phyloP scores from a whole-genome alignment of 495 filamentous ascomycete genomes.

The Aspergillus indologenus region DNA sequence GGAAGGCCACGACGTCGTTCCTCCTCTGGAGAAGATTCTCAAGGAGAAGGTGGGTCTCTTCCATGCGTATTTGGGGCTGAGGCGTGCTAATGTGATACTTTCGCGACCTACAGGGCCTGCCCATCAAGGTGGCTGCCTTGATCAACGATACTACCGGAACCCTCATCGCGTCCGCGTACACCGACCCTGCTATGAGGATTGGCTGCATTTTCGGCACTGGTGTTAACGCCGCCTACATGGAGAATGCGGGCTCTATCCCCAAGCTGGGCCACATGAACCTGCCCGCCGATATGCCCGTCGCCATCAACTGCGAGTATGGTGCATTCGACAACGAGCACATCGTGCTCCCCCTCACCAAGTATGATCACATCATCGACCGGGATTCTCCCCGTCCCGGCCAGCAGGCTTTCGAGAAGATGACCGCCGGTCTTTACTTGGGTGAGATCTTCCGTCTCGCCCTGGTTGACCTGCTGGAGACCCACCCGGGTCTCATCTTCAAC shows the following conservation, averaged over 20 bases:
- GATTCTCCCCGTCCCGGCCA: slow-evolving; percentile 93
- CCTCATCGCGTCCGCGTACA: slow-evolving; percentile 97
- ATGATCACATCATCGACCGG: slow-evolving; percentile 82
- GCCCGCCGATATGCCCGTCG: slow-evolving; percentile 84
- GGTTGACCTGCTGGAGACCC: slow-evolving; percentile 77
- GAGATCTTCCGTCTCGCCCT: slow-evolving; percentile 92
- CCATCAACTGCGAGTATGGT: slow-evolving; percentile 99
- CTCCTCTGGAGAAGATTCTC: slow-evolving; percentile 82
- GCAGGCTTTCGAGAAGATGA: slow-evolving; percentile 98
- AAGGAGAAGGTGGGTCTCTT: slow-evolving; percentile 62
- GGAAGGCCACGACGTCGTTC: slow-evolving; percentile 91
- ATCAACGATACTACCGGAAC: slow-evolving; percentile 99
- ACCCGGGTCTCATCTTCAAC: slow-evolving; percentile 73
- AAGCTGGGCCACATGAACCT: slow-evolving; percentile 93
- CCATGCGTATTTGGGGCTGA: not conserved
- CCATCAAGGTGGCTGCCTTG: slow-evolving; percentile 88
- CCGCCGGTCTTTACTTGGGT: slow-evolving; percentile 90
- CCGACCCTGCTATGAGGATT: slow-evolving; percentile 85
- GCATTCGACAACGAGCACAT: slow-evolving; percentile 97
- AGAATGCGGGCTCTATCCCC: slow-evolving; percentile 83
- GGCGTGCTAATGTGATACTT: not conserved
- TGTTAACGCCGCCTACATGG: slow-evolving; percentile 98
- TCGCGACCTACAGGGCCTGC: slow-evolving; percentile 59
- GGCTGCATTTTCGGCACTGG: slow-evolving; percentile 98
- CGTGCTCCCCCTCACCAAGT: slow-evolving; percentile 82